Percentiles rank a stretch among this genome's conserved stretches.
Conservation (phyloP, 345 rosid species). For the Bruguiera gymnorhiza region DNA sequence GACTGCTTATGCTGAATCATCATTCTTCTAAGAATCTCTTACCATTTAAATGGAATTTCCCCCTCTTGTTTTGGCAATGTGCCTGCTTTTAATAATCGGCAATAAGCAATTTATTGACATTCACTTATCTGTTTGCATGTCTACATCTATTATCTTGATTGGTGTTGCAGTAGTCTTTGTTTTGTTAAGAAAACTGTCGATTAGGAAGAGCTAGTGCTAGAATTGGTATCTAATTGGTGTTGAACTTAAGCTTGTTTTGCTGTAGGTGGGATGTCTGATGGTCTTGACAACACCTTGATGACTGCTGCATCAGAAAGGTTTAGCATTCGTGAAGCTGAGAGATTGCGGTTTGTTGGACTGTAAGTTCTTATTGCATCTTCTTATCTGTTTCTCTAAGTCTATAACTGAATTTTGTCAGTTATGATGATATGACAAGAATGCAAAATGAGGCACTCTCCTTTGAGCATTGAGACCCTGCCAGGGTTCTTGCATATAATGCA, state of each 20-base stretch:
- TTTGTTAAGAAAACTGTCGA: background rate
- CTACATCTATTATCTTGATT: too few relatives aligned
- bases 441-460: background rate
- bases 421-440: background rate
- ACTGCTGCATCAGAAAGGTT: slow-evolving; percentile 64
- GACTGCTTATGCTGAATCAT: background rate
- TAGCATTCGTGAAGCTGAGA: slow-evolving; percentile 66
- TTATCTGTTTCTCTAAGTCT: slow-evolving; percentile 2
- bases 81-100: too few relatives aligned
- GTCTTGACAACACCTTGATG: slow-evolving; percentile 35
- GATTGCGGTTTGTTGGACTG: slow-evolving; percentile 69
- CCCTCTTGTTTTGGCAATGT: too few relatives aligned
- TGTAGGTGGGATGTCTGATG: slow-evolving; percentile 50
- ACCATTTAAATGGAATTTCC: too few relatives aligned
- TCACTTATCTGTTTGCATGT: too few relatives aligned
- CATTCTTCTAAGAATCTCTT: too few relatives aligned
- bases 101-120: too few relatives aligned
- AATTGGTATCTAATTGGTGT: background rate
- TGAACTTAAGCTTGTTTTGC: slow-evolving; percentile 23
- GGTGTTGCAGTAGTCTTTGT: too few relatives aligned
- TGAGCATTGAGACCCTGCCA: too few relatives aligned
- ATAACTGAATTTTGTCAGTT: background rate
- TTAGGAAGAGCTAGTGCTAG: background rate
- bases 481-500: too few relatives aligned
- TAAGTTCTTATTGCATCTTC: slow-evolving; percentile 43